A percentile compares a stretch with the other conserved stretches of the same genome.
Conservation (phyloP, 1,284 basidiomycete genomes). For the Apiotrichum veenhuisii region DNA sequence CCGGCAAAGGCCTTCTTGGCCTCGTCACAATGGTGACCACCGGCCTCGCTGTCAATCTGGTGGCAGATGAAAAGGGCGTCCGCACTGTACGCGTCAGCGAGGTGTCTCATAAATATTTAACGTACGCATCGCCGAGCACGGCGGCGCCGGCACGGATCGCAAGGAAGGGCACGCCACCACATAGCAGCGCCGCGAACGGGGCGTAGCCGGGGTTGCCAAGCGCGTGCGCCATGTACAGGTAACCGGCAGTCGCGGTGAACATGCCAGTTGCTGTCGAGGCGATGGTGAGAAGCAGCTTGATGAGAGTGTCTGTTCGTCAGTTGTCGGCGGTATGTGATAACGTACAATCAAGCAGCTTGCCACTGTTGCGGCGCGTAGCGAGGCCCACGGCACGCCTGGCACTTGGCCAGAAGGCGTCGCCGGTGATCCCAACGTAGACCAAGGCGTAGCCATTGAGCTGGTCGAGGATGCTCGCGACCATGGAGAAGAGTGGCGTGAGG, state of each 20-base stretch:
- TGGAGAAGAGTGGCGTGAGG: conserved; percentile 47
- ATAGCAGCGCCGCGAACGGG: conserved; percentile 68
- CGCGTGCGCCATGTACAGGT: conserved; percentile 82
- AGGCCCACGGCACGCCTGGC: conserved; percentile 62
- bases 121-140: conserved; percentile 71
- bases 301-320: conserved; percentile 55
- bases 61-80: conserved; percentile 85
- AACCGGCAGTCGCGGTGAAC: conserved; percentile 75
- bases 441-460: conserved; percentile 78
- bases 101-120: conserved; percentile 5
- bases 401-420: conserved; percentile 73
- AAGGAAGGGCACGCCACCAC: conserved; percentile 72
- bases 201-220: conserved; percentile 72
- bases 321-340: background rate
- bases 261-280: conserved; percentile 71
- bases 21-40: conserved; percentile 61
- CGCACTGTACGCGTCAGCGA: conserved; percentile 41
- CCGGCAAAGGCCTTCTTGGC: conserved; percentile 57
- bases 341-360: conserved; percentile 48
- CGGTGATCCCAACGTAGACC: conserved; percentile 80
- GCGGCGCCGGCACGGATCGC: conserved; percentile 79
- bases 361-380: conserved; percentile 42
- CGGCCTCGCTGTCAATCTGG: conserved; percentile 75
- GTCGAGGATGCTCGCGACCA: conserved; percentile 61
- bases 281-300: conserved; percentile 61